Evolutionary conservation across 345 rosid species (phyloP).

Genomic region (Abelmoschus esculentus): DNA sequence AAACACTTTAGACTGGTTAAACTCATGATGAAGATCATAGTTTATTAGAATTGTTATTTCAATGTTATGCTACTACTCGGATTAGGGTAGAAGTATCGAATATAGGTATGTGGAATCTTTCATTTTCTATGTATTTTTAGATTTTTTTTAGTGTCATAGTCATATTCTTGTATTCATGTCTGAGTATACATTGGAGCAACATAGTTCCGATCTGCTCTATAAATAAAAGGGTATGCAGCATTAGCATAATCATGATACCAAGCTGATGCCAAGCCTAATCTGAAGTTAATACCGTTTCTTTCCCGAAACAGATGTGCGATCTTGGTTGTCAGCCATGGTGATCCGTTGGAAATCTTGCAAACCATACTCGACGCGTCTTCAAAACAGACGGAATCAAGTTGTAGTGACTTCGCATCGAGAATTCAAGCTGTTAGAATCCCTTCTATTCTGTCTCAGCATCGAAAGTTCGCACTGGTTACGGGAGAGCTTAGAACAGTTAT

Average conservation of each 20-base stretch:
- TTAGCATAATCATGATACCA: slow-evolving; percentile 1
- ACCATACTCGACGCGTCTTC: slow-evolving; percentile 42
- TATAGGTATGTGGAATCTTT: too few relatives aligned
- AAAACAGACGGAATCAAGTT: slow-evolving; percentile 20
- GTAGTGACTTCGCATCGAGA: slow-evolving; percentile 28
- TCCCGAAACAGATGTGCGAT: slow-evolving; percentile 38
- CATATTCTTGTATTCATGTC: too few relatives aligned
- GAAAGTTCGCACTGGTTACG: slow-evolving; percentile 59
- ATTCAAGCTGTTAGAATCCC: slow-evolving; percentile 39
- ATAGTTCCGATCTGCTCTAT: neutral
- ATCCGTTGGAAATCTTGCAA: slow-evolving; percentile 76
- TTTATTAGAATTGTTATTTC: too few relatives aligned
- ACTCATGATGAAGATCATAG: too few relatives aligned
- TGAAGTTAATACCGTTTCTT: neutral
- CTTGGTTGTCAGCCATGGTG: slow-evolving; percentile 83
- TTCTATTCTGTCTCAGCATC: slow-evolving; percentile 68
- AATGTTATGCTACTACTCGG: too few relatives aligned
- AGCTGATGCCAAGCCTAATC: neutral
- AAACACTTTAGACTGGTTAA: too few relatives aligned
- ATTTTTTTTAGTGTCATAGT: too few relatives aligned
- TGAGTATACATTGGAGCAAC: too few relatives aligned
- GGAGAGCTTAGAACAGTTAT: slow-evolving; percentile 63
- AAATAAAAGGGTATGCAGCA: neutral
- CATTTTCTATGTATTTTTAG: too few relatives aligned
- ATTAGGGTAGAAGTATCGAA: too few relatives aligned